phyloP scores from a whole-genome alignment of 306 rosid species.

The Malus sylvestris region DNA sequence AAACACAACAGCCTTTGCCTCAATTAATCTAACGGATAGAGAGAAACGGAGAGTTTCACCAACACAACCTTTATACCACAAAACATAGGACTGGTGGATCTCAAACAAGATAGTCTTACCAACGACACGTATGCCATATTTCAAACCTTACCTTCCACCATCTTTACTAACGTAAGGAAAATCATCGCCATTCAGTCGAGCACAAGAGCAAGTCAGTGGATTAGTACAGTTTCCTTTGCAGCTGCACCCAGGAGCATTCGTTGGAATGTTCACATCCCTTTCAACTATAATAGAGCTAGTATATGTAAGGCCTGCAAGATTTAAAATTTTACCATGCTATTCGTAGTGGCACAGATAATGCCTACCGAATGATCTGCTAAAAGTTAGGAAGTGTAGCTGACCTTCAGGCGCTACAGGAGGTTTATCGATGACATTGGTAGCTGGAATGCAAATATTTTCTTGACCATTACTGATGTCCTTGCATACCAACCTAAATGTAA shows the following conservation, averaged over 20 bases:
- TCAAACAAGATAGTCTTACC: neutral
- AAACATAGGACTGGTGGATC: neutral
- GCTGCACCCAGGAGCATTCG: conserved; percentile 19
- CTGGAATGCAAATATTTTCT: conserved; percentile 16
- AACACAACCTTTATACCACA: neutral
- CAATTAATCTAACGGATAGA: conserved; percentile 13
- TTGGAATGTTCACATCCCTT: conserved; percentile 3
- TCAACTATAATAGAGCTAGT: conserved; percentile 7
- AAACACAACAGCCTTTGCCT: conserved; percentile 28
- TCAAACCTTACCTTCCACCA: conserved; percentile 27
- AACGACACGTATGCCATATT: neutral
- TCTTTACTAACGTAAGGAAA: conserved; percentile 23
- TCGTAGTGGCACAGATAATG: neutral
- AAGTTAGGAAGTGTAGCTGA: neutral
- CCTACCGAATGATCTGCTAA: neutral
- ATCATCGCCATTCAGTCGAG: conserved; percentile 17
- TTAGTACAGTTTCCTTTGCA: conserved; percentile 22
- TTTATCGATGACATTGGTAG: conserved; percentile 21
- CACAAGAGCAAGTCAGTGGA: conserved; percentile 27
- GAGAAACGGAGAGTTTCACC: neutral
- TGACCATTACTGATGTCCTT: conserved; percentile 25
- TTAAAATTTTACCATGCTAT: neutral
- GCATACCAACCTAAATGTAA: conserved; percentile 23
- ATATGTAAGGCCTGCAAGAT: conserved; percentile 21
- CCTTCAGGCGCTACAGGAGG: conserved; percentile 20